A percentile compares a stretch with the other conserved stretches of the same genome.
Evolutionary conservation across 2,329 filamentous ascomycete genomes (phyloP).

Genomic region (Hypomyces rosellus): DNA sequence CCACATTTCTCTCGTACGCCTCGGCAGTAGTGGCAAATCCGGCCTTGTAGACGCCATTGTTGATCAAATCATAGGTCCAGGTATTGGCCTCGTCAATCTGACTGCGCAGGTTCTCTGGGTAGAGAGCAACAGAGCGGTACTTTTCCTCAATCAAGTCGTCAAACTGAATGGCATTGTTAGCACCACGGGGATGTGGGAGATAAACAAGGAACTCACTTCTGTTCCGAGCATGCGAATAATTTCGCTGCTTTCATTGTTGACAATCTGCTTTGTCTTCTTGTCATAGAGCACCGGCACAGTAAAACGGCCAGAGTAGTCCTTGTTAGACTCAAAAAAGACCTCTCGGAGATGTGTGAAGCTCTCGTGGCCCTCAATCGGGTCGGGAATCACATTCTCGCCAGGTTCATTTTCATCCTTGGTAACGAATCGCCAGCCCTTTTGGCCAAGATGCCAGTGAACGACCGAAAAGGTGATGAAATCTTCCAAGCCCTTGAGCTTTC

Average conservation of each 20-base stretch:
- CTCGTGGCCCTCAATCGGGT: constrained; percentile 65
- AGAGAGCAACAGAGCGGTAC: constrained; percentile 57
- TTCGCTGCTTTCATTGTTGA: constrained; percentile 88
- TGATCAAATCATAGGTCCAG: constrained; percentile 73
- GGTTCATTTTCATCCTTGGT: constrained; percentile 52
- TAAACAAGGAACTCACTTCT: constrained; percentile 43
- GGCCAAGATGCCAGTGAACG: constrained; percentile 86
- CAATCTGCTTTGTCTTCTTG: constrained; percentile 66
- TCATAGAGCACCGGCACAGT: constrained; percentile 87
- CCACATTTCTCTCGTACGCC: constrained; percentile 72
- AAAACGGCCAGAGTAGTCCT: constrained; percentile 69
- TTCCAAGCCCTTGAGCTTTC: constrained; percentile 87
- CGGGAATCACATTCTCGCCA: constrained; percentile 58
- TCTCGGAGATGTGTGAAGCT: constrained; percentile 64
- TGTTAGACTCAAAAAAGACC: constrained; percentile 70
- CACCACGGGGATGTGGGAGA: background rate
- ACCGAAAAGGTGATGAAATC: constrained; percentile 71
- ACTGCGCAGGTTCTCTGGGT: constrained; percentile 55
- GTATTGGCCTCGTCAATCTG: constrained; percentile 71
- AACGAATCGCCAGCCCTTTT: constrained; percentile 75
- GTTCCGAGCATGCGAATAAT: constrained; percentile 86
- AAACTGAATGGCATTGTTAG: constrained; percentile 43
- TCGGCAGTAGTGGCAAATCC: constrained; percentile 81
- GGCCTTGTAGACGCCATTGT: constrained; percentile 67
- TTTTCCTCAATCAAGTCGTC: constrained; percentile 59